Conservation (phyloP, 768 basidiomycete genomes). For the Mycena metata region DNA sequence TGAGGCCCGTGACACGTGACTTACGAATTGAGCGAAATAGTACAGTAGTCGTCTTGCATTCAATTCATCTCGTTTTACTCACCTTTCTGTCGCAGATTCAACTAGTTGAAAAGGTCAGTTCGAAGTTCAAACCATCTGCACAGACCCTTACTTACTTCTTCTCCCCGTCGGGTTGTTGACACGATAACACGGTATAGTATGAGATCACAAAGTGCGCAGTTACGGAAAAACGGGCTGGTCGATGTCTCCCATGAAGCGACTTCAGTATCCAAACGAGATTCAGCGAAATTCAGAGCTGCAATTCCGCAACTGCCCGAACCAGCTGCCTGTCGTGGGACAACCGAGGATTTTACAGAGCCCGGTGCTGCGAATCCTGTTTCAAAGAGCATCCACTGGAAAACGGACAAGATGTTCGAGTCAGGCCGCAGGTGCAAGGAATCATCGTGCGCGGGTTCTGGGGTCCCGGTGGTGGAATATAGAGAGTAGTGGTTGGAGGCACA, state of each 20-base stretch:
- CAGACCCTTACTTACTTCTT: neutral
- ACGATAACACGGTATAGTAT: conserved; percentile 9
- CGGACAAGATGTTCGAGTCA: neutral
- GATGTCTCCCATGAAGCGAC: neutral
- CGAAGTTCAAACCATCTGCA: neutral
- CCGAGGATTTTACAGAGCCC: neutral
- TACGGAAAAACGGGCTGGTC: conserved; percentile 11
- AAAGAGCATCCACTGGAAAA: conserved; percentile 14
- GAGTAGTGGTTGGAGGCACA: too few species aligned
- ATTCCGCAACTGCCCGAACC: conserved; percentile 20
- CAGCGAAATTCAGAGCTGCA: conserved; percentile 24
- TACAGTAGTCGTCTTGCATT: too few species aligned
- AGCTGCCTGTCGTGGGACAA: neutral
- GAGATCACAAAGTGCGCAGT: conserved; percentile 12
- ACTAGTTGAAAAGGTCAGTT: neutral
- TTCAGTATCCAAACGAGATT: neutral
- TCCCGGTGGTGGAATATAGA: neutral
- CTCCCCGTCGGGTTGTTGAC: neutral
- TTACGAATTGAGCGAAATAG: too few species aligned
- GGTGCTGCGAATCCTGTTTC: conserved; percentile 2
- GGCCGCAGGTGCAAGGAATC: conserved; percentile 9
- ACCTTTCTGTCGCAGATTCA: too few species aligned
- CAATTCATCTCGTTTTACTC: too few species aligned
- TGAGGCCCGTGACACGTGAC: too few species aligned
- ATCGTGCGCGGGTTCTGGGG: neutral